phyloP scores from a whole-genome alignment of 371 early-diverging fungal genomes.

The Lichtheimia ramosa region DNA sequence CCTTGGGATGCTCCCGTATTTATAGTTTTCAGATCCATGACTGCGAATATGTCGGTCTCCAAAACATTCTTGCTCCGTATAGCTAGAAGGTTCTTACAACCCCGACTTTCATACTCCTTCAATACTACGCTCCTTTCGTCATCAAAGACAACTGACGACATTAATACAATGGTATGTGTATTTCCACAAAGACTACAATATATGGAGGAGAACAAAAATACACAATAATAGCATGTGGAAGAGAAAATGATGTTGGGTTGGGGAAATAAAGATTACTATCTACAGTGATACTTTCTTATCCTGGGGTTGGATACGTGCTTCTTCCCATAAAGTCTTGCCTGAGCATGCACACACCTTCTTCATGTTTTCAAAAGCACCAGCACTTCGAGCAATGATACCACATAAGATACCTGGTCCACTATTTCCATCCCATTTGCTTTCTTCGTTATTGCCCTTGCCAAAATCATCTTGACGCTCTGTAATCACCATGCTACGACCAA shows the following conservation, averaged over 20 bases:
- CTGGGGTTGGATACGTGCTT: constrained; percentile 38
- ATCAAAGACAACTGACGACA: too few relatives aligned
- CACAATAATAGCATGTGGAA: too few relatives aligned
- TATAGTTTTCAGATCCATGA: constrained; percentile 28
- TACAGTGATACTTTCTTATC: constrained; percentile 13
- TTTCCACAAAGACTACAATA: too few relatives aligned
- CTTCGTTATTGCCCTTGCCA: constrained; percentile 21
- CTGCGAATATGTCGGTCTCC: too few relatives aligned
- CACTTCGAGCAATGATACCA: constrained; percentile 87
- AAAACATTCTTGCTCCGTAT: too few relatives aligned
- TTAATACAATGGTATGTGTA: too few relatives aligned
- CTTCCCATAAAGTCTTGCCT: constrained; percentile 89
- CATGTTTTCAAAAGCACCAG: constrained; percentile 88
- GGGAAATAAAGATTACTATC: too few relatives aligned
- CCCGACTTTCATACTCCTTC: too few relatives aligned
- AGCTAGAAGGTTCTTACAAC: too few relatives aligned
- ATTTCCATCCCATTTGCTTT: constrained; percentile 47
- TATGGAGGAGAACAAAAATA: too few relatives aligned
- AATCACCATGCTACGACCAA: constrained; percentile 84
- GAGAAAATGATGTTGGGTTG: too few relatives aligned
- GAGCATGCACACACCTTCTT: constrained; percentile 88
- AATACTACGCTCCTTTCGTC: too few relatives aligned
- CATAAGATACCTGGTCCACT: constrained; percentile 71
- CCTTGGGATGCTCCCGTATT: constrained; percentile 10
- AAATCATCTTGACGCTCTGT: constrained; percentile 54